Evolutionary conservation across 164 flowering plant genomes (phyloP), one percentile per base, ranked within the genome.

Genomic region (Liquidambar formosana): DNA sequence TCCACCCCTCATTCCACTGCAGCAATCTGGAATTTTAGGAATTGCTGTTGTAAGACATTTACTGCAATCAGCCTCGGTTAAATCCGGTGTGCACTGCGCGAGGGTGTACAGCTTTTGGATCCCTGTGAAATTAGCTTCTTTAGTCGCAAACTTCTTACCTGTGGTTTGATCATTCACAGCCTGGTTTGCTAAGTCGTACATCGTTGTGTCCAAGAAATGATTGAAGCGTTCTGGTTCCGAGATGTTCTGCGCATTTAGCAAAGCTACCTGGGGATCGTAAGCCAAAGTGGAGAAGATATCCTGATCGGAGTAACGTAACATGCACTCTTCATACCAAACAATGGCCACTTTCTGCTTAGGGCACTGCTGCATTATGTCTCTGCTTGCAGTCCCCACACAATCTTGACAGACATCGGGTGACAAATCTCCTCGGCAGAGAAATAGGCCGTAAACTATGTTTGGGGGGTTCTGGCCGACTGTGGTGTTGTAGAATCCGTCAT

Each of bases 281-380:
- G 0, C 38, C 14, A 22, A 18, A 23, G 13, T 23, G 16, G 52
- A 45, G 43, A 60, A 59, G 1, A 68, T 60, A 2, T 46, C 23
- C 22, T 64, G 44, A 15, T 58, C 48, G 1, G 64, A 60, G 61
- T 68, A 68, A 25, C 57, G 43, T 13, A 68, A 21, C 53, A 57
- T 68, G n/a, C 71, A 68, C 14, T 59, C 57, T 10, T 68, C 64
- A 21, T 58, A 68, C 56, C 64, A 58, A 5, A 58, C 21, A 22
- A 58, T 16, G 5, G 64, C 71, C 51, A 45, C 71, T 28, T 13
- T 48, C 1, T 21, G 21, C 1, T n/a, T 9, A 10, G 64, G 64
- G 43, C 71, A 68, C 15, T 25, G 41, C 18, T 45, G 57, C 10
- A n/a, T 18, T 21, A 58, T 19, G 10, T 12, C 19, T 8, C 5